Evolutionary conservation across 2,329 filamentous ascomycete genomes (phyloP), one percentile per base, ranked within the genome.

Genomic region (Ophiostoma piceae): DNA sequence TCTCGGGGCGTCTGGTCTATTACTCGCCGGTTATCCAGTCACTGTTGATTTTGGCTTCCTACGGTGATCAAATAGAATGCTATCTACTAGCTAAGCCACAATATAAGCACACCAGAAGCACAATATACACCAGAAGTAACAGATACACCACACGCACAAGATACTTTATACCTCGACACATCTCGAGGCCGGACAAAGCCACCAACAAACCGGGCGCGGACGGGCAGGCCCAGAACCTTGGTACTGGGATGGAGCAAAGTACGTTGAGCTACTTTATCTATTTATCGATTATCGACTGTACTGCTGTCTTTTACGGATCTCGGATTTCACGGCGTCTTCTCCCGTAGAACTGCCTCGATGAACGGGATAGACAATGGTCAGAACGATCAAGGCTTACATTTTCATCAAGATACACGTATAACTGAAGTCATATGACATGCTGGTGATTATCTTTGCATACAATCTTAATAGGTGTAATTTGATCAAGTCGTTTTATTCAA

Each of bases 301-400:
- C 41, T 39, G 16, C 41, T 19, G 41, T 47, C 43, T 8, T 16
- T 43, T 0, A 19, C 43, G 43, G 6, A 6, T 26, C 3, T 14
- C 51, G 51, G 22, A 57, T 57, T 57, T 11, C 22, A 26, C 9
- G 51, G 22, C 11, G 51, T 29, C 51, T 47, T 16, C 8, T 26
- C 9, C 22, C n/a, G 51, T 57, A 22, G 22, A n/a, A 57, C 51
- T 57, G 51, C 51, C 51, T 57, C 51, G 51, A 57, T 57, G 51
- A 6, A n/a, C 51, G 22, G 51, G 7, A 19, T 8, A 35, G 35
- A 35, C 26, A 8, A 5, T 54, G 4, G 51, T 4, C 26, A 26
- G 51, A 8, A 57, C n/a, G n/a, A 57, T 22, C 22, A 57, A 12
- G n/a, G 8, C 8, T 22, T 3, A 57, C 39, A 41, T 14, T 1